Base-by-base conservation (phyloP, 441 rosid species). In the Hura crepitans region DNA sequence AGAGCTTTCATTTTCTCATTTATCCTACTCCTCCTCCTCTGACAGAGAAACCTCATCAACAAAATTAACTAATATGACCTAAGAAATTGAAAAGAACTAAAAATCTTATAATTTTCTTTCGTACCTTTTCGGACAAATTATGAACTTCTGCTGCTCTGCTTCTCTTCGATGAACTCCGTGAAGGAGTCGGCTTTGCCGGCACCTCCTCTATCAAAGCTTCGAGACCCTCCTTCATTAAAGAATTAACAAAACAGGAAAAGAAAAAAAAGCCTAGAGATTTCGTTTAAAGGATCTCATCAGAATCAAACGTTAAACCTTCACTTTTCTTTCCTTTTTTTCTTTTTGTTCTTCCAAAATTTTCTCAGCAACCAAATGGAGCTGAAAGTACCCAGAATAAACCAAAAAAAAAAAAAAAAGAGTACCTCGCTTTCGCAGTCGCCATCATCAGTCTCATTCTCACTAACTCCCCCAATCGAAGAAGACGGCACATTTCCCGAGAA, bases 1-100 rank as follows among this genome's bases (percentile, higher is more conserved):
- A 92, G 79, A 6, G 97, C 96, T 78, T 86, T 92, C 98, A 90
- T 83, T 83, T 89, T 92, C 88, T 90, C 98, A 72, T 90, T 92
- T 59, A 92, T 92, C 80, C 86, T 85, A 73, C 89, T 90, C 75
- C 98, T 89, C 79, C 97, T 87, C 81, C 89, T 85, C 98, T 92
- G 86, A 45, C 46, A 9, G 20, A 35, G 5, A 54, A 67, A 18
- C 17, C 27, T 33, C 64, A 64, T 1, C 14, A 13, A n/a, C 20
- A 57, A 20, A 57, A 57, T n/a, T n/a, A n/a, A n/a, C n/a, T n/a
- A 11, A 42, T 5, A 45, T 25, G 54, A 69, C 18, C 51, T 11
- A n/a, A 62, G 28, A 23, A 28, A 22, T 18, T 35, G 12, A 14
- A 64, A 55, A 63, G 20, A 54, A 37, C 68, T 1, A 2, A 14